Evolutionary conservation across 2,329 filamentous ascomycete genomes (phyloP), one percentile per base, ranked within the genome.

Genomic region (Phaeophleospora eucalypticola): DNA sequence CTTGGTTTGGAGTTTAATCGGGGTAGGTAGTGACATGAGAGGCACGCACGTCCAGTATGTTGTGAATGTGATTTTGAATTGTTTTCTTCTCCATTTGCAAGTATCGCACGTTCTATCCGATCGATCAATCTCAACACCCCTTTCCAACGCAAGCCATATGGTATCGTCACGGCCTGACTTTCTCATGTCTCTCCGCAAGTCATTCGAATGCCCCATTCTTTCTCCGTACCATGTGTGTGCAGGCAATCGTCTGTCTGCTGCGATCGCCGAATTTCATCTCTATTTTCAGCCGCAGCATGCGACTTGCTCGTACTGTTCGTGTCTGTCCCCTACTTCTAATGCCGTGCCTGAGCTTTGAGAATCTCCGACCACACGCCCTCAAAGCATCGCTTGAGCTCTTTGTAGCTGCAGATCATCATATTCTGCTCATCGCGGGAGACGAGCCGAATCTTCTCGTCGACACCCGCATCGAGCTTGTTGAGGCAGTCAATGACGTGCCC

Each of bases 371-470:
- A 84, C 8, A 80, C 77, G 27, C 73, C 74, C 57, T 84, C 81
- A 27, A 83, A 65, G 3, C 73, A 79, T 48, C 81, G 72, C 70
- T 83, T 94, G 52, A 98, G 69, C 67, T 97, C 93, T 66, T 88
- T 87, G 67, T 94, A 98, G 56, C 82, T 91, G 50, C 96, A 83
- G 45, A 96, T 78, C 62, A 97, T 86, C 54, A 86, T 83, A 45
- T 84, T 93, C 68, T 95, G 87, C 63, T 95, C 88, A 67, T 98
- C 91, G 46, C 91, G 81, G 66, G 87, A 95, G 18, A 89, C 84
- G 43, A 98, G 72, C 56, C 84, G 85, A 41, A 98, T 80, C 67
- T 83, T 86, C 68, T 98, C 93, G 19, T 94, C 89, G 2, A 81
- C 81, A 0, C 90, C 93, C 0, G 89, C 87, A 68, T 98, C 93